Evolutionary conservation across 495 filamentous ascomycete genomes (phyloP), one percentile per base, ranked within the genome.

Genomic region (Penicillium argentinense): DNA sequence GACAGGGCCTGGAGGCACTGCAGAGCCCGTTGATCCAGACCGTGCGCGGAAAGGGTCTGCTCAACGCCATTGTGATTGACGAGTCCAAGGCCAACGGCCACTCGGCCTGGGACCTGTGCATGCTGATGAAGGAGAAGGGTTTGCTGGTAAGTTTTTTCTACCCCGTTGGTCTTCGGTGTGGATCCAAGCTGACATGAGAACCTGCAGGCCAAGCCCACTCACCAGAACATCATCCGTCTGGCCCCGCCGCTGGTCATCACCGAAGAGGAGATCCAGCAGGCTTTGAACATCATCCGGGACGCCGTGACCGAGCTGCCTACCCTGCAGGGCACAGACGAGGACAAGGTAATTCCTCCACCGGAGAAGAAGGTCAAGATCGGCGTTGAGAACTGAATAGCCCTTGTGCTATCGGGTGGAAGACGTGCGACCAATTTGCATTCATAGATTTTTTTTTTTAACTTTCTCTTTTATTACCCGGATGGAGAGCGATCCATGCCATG

Each of bases 131-230:
- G 78, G 82, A 85, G 67, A 97, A 96, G 79, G 93, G 93, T 36
- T 72, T 98, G 43, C 67, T 98, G 80, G 90, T 95, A 78, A 61
- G 81, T 71, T 14, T 16, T 28, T 12, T 18, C 14, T 6, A n/a
- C n/a, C n/a, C n/a, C n/a, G n/a, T n/a, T n/a, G n/a, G n/a, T n/a
- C n/a, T n/a, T n/a, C n/a, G n/a, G n/a, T n/a, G n/a, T n/a, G n/a
- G n/a, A 7, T 19, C 17, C n/a, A 9, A 36, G 14, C 14, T 2
- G 25, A 26, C 25, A 26, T 26, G 5, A 26, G n/a, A n/a, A n/a
- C n/a, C n/a, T n/a, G n/a, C 25, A 96, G 89, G 93, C 93, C 47
- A 99, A 99, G 80, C 95, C 95, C 8, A 99, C 95, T 25, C 93
- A 98, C 68, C 83, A 95, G 57, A 97, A 97, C 64, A 97, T 97